Conservation (phyloP, 306 rosid genomes). For the Castanea crenata region DNA sequence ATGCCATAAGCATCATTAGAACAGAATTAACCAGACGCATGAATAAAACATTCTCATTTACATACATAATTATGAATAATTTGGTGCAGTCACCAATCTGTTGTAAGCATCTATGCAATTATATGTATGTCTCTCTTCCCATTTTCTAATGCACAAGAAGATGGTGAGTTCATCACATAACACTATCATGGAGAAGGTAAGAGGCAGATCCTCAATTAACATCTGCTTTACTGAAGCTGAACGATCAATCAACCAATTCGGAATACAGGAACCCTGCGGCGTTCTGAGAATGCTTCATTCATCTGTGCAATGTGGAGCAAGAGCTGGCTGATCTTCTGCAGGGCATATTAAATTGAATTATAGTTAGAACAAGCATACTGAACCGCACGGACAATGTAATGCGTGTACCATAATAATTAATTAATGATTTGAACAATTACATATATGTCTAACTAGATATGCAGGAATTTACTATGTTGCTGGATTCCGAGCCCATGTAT, state of each 20-base stretch:
- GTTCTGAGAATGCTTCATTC: constrained; percentile 48
- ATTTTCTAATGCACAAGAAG: not conserved
- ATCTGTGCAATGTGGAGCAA: constrained; percentile 49
- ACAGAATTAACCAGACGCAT: not conserved
- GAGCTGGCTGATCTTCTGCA: constrained; percentile 60
- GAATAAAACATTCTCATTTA: not conserved
- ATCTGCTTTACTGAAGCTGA: not conserved
- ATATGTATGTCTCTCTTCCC: not conserved
- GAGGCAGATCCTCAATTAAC: not conserved
- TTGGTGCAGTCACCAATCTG: not conserved
- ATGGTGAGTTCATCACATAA: not conserved
- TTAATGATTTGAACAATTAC: not conserved
- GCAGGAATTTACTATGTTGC: too few relatives aligned
- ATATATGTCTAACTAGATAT: too few relatives aligned
- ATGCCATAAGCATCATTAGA: not conserved
- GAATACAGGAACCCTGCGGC: constrained; percentile 57
- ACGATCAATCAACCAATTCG: constrained; percentile 29
- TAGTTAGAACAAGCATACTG: not conserved
- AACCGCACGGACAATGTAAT: too few relatives aligned
- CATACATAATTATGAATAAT: not conserved
- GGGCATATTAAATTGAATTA: not conserved
- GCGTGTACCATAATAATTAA: not conserved
- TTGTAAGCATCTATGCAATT: not conserved
- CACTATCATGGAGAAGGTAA: not conserved
- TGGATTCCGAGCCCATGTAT: not conserved